Evolutionary conservation across 2,329 filamentous ascomycete species (phyloP).

Genomic region (Fusarium torulosum): DNA sequence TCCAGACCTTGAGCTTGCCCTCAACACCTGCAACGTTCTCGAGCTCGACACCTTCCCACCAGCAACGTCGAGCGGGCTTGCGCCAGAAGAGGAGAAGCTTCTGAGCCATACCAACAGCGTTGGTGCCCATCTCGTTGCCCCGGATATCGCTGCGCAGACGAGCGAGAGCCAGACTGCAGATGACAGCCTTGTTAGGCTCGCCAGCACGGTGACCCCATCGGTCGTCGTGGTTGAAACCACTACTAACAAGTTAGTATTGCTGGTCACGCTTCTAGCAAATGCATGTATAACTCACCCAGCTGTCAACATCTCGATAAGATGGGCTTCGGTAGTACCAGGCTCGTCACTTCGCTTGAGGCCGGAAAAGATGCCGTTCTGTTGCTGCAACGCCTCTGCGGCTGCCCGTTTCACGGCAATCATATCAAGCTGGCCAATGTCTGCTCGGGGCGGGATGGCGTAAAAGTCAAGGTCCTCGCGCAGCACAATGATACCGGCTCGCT

Average conservation of each 20-base stretch:
- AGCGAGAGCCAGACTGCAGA: slow-evolving; percentile 94
- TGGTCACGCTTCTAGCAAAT: neutral
- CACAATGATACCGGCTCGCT: slow-evolving; percentile 96
- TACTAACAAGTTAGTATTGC: slow-evolving; percentile 55
- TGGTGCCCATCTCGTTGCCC: slow-evolving; percentile 79
- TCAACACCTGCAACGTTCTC: slow-evolving; percentile 90
- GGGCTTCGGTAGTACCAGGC: slow-evolving; percentile 94
- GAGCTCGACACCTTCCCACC: slow-evolving; percentile 98
- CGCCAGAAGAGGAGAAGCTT: slow-evolving; percentile 98
- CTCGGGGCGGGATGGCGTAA: slow-evolving; percentile 89
- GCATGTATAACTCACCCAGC: slow-evolving; percentile 79
- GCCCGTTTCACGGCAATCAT: slow-evolving; percentile 98
- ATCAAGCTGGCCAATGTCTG: slow-evolving; percentile 85
- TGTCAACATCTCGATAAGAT: slow-evolving; percentile 99
- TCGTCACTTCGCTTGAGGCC: slow-evolving; percentile 95
- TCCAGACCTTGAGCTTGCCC: slow-evolving; percentile 97
- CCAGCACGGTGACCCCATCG: slow-evolving; percentile 96
- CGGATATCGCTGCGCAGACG: slow-evolving; percentile 93
- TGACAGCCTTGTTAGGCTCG: slow-evolving; percentile 97
- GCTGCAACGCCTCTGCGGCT: slow-evolving; percentile 85
- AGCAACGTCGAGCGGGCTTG: slow-evolving; percentile 94
- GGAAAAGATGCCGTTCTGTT: slow-evolving; percentile 95
- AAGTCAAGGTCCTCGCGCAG: slow-evolving; percentile 97
- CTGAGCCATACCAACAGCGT: slow-evolving; percentile 96
- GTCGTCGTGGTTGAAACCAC: slow-evolving; percentile 96